These are phyloP conservation scores for Saccharomycopsis amapae DNA, from an alignment of 805 yeast species.

Conservation along the genomic window DNA sequence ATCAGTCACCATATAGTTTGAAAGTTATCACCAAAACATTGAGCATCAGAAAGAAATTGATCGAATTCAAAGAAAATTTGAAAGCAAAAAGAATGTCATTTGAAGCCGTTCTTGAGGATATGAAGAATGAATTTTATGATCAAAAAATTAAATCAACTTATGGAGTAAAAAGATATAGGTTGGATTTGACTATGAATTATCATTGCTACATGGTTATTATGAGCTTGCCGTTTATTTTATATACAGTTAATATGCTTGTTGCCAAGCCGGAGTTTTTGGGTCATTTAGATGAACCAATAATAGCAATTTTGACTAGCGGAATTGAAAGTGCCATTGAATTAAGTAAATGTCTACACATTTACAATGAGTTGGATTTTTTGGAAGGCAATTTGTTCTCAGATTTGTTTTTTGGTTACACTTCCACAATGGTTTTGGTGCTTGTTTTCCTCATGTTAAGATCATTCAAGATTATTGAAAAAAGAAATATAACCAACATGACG, in stretches of 20 bases:
- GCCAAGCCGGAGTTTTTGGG: conserved; percentile 30
- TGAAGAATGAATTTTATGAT: conserved; percentile 30
- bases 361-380: conserved; percentile 33
- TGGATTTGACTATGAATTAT: conserved; percentile 36
- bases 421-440: conserved; percentile 35
- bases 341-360: conserved; percentile 32
- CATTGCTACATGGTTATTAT: conserved; percentile 37
- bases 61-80: conserved; percentile 31
- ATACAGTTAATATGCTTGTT: conserved; percentile 29
- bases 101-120: conserved; percentile 19
- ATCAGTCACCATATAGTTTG: conserved; percentile 30
- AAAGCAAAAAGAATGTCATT: conserved; percentile 20
- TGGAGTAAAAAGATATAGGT: conserved; percentile 31
- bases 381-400: conserved; percentile 42
- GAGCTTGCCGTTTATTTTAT: conserved; percentile 37
- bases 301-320: conserved; percentile 34
- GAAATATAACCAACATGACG: conserved; percentile 7
- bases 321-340: conserved; percentile 35
- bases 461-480: conserved; percentile 14
- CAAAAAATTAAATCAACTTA: conserved; percentile 23
- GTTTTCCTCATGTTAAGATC: conserved; percentile 29
- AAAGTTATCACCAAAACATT: conserved; percentile 36
- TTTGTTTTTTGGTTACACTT: conserved; percentile 37
- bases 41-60: conserved; percentile 31
- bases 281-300: conserved; percentile 36